Base-by-base conservation (phyloP, 352 stramenopile genomes). In the Globisporangium canariense region DNA sequence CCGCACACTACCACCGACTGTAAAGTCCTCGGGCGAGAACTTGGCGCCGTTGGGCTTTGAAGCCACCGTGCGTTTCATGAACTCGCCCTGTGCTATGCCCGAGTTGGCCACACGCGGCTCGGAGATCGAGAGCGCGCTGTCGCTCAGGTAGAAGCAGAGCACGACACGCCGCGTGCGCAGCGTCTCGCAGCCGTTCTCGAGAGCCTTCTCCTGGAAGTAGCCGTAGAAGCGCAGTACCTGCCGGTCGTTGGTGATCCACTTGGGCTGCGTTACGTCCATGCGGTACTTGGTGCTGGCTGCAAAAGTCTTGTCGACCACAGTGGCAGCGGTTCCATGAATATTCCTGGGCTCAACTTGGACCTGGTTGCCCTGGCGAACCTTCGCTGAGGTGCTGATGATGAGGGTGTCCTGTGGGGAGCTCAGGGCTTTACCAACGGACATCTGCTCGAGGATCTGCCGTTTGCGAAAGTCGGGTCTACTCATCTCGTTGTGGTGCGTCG, bases 201-300 rank as follows among this genome's bases (percentile, higher is more conserved):
- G 63, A 16, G 88, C 71, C 8, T 80, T 70, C 64, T 96, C 87
- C 36, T 86, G 62, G 51, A 96, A 97, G 68, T 96, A 98, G 2
- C 80, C 86, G 50, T 92, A 97, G 75, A 97, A 97, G 20, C 91
- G 87, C 43, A 98, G 75, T 45, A 98, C 90, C 38, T 94, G 80
- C 10, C 81, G 73, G 55, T 91, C 81, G 70, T 89, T 70, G 7
- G 81, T 89, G 67, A 92, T 70, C 81, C 86, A 93, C 25, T 66
- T 60, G 16, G 81, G 83, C 49, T 84, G 74, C n/a, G 65, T 75
- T 11, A 68, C 52, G 55, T 90, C 79, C 6, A 73, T 62, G 49
- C 77, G 76, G 64, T 75, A 89, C 45, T 77, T 83, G 22, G 71
- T 77, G 53, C 75, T 83, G 2, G 20, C 16, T 4, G 28, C 57